Percentiles rank a stretch among this genome's conserved stretches.
These are phyloP conservation scores for Schizopora paradoxa DNA, from an alignment of 1,284 basidiomycete species.

Conservation along the genomic window DNA sequence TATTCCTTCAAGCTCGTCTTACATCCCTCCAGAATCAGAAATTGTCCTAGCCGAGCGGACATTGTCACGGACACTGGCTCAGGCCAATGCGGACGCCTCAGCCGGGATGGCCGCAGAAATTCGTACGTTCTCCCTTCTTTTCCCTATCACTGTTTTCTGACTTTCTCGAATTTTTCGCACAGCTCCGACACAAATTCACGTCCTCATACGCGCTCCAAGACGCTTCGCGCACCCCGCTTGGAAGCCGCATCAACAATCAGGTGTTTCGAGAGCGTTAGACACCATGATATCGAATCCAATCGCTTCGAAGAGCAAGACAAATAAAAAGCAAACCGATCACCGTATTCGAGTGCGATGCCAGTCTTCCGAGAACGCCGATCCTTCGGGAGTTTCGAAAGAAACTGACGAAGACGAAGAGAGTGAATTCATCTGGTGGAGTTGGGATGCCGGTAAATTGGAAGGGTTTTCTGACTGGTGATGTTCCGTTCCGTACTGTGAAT, in stretches of 20 bases:
- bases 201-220: constrained; percentile 66
- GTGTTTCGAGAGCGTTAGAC: not conserved
- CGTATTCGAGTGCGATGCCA: constrained; percentile 50
- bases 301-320: constrained; percentile 22
- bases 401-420: constrained; percentile 5
- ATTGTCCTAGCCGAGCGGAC: constrained; percentile 47
- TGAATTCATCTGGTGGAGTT: constrained; percentile 18
- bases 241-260: constrained; percentile 55
- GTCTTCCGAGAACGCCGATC: not conserved
- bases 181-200: constrained; percentile 67
- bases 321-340: constrained; percentile 43
- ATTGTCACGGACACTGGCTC: constrained; percentile 56
- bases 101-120: constrained; percentile 58
- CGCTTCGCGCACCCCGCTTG: constrained; percentile 67
- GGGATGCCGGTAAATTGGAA: constrained; percentile 17
- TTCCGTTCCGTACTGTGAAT: no score
- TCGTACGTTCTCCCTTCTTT: constrained; percentile 33
- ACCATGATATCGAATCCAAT: not conserved
- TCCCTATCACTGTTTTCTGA: constrained; percentile 1
- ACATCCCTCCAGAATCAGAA: no score
- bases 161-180: not conserved
- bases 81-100: constrained; percentile 47
- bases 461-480: constrained; percentile 15
- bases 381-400: constrained; percentile 13
- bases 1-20: not conserved